These are phyloP conservation scores for Trebouxia sp. DNA, from an alignment of 139 green algal genomes.

Conservation along the genomic window DNA sequence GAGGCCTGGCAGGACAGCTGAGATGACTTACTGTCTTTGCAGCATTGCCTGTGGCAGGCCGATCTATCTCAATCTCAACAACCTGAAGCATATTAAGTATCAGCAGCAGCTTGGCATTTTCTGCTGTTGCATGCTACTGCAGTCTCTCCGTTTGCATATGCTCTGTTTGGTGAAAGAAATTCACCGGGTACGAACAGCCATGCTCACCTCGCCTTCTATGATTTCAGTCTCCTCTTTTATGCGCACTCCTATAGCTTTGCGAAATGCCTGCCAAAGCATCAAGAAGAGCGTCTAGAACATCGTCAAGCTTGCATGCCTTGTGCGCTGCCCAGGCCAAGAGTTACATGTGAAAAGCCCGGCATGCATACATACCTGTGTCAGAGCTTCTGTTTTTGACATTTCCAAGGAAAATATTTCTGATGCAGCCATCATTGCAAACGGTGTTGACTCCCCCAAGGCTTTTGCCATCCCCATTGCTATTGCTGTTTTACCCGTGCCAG, in stretches of 20 bases:
- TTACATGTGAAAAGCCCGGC: no score
- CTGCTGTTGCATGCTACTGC: background rate
- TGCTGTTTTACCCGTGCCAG: slow-evolving; percentile 96
- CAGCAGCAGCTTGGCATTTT: background rate
- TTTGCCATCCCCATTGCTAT: slow-evolving; percentile 98
- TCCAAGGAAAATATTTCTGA: slow-evolving; percentile 98
- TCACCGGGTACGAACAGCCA: no score
- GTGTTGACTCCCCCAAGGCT: slow-evolving; percentile 93
- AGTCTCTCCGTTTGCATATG: background rate
- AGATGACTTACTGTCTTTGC: slow-evolving; percentile 75
- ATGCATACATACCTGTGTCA: slow-evolving; percentile 90
- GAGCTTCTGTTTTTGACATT: slow-evolving; percentile 98
- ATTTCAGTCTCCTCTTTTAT: slow-evolving; percentile 99
- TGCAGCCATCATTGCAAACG: slow-evolving; percentile 97
- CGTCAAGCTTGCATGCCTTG: no score
- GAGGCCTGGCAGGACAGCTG: background rate
- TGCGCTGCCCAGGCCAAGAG: no score
- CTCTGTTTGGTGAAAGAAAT: background rate
- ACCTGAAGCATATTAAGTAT: slow-evolving; percentile 45
- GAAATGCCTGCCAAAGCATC: slow-evolving; percentile 85
- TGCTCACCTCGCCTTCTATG: slow-evolving; percentile 91
- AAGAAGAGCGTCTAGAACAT: no score
- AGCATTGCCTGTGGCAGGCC: slow-evolving; percentile 66
- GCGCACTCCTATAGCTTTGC: slow-evolving; percentile 96
- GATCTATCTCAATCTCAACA: slow-evolving; percentile 98